Evolutionary conservation across 208 protist species (phyloP), one percentile per base, ranked within the genome.

Genomic region (Leishmania lainsoni): DNA sequence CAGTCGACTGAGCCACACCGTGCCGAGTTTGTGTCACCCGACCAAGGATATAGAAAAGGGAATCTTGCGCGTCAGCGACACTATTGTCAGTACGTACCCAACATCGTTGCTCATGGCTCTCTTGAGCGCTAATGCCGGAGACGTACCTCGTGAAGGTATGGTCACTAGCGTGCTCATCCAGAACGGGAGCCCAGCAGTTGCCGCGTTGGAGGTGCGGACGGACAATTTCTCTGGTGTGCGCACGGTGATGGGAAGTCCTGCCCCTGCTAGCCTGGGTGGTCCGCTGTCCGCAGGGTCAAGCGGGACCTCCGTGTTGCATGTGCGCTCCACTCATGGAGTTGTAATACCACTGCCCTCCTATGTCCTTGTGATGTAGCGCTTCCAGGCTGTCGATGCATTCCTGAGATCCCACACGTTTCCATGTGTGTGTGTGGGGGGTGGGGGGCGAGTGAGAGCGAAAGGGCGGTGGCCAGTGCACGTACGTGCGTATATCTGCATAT

Each of bases 291-390:
- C 20, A 0, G 75, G 35, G 58, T 76, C 82, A 4, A 79, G 77
- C 35, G 82, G 82, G 54, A 76, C 82, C 29, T 79, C 65, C 22
- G 17, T 82, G n/a, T 39, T 86, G 66, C 22, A 72, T 32, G 61
- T 82, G 82, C 26, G 20, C 22, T 86, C 82, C 26, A 52, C 66
- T n/a, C 74, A 79, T 26, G 76, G 76, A 8, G 68, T 74, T 54
- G 66, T 81, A 9, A 65, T 86, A 35, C 82, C 82, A 6, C 74
- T 86, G 10, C 78, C 70, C 1, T 56, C 77, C 29, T 86, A 86
- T 39, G 74, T 76, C 1, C 82, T 86, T 49, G 42, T 86, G n/a
- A 20, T 85, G 39, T 85, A 79, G 49, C 2, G 76, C 32, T 17
- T 65, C 42, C 12, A 58, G 75, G 17, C 39, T 52, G 45, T 73